These are phyloP conservation scores for Salix brachista DNA, from an alignment of 345 rosid genomes.

Conservation along the genomic window DNA sequence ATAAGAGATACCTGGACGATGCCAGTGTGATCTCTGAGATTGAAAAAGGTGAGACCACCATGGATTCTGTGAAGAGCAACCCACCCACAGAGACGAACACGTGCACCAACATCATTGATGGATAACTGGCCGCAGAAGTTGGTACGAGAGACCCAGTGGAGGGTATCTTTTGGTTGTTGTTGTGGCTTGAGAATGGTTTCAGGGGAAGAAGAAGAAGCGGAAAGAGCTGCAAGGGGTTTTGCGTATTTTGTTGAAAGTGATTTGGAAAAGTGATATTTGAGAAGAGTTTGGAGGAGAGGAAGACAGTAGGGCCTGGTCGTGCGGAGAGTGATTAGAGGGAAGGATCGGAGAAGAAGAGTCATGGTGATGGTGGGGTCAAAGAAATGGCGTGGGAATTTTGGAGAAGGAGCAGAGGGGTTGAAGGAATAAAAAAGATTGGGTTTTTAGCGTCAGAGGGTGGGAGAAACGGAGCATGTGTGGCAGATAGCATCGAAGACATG, in stretches of 20 bases:
- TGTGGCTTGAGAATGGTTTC: conserved; percentile 14
- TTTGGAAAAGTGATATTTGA: conserved; percentile 12
- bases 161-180: conserved; percentile 22
- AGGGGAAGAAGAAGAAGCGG: conserved; percentile 21
- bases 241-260: conserved; percentile 15
- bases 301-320: conserved; percentile 5
- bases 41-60: conserved; percentile 86
- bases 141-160: conserved; percentile 71
- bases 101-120: conserved; percentile 56
- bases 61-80: conserved; percentile 90
- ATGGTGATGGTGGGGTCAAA: conserved; percentile 7
- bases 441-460: not conserved
- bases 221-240: conserved; percentile 22
- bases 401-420: conserved; percentile 33
- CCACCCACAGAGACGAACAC: conserved; percentile 93
- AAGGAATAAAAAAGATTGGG: conserved; percentile 19
- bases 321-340: conserved; percentile 33
- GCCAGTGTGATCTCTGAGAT: conserved; percentile 94
- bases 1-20: conserved; percentile 61
- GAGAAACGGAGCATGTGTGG: not conserved
- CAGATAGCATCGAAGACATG: not conserved
- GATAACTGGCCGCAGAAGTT: conserved; percentile 64
- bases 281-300: conserved; percentile 14
- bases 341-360: conserved; percentile 32
- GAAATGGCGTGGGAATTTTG: conserved; percentile 10